These are phyloP conservation scores for Metschnikowia bowlesiae DNA, from an alignment of 805 yeast species.

Conservation along the genomic window DNA sequence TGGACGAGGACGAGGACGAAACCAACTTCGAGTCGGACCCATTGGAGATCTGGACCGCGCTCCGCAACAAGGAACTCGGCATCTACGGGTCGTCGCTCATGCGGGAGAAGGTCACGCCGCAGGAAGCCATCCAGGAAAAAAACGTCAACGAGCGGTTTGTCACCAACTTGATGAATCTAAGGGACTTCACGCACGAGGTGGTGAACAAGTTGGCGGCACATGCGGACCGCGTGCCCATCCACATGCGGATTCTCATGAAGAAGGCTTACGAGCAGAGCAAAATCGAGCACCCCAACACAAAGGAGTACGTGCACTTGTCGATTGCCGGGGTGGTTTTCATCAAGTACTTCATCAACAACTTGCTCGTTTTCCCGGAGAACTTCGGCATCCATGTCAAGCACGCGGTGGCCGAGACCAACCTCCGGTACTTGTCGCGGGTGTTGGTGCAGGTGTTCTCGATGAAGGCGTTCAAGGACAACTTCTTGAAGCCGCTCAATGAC, in stretches of 20 bases:
- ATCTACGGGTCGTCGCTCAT: conserved; percentile 33
- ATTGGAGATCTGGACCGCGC: conserved; percentile 42
- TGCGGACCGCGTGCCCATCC: conserved; percentile 36
- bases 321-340: conserved; percentile 65
- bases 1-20: conserved; percentile 46
- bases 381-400: conserved; percentile 46
- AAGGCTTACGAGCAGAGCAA: conserved; percentile 36
- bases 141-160: conserved; percentile 71
- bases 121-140: conserved; percentile 72
- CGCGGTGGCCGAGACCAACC: conserved; percentile 42
- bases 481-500: conserved; percentile 75
- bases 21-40: conserved; percentile 82
- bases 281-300: conserved; percentile 51
- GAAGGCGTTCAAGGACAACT: conserved; percentile 66
- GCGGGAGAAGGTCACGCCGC: conserved; percentile 43
- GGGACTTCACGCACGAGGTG: conserved; percentile 65
- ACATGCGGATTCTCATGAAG: conserved; percentile 32
- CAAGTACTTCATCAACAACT: conserved; percentile 44
- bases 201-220: conserved; percentile 47
- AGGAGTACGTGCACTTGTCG: conserved; percentile 56
- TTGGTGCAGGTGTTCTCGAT: conserved; percentile 63
- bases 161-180: conserved; percentile 62
- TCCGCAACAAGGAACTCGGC: conserved; percentile 36
- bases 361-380: conserved; percentile 51
- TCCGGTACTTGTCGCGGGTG: conserved; percentile 53